These are phyloP conservation scores for Dictyostelium brefeldianum DNA, from an alignment of 78 protist species.

Conservation along the genomic window DNA sequence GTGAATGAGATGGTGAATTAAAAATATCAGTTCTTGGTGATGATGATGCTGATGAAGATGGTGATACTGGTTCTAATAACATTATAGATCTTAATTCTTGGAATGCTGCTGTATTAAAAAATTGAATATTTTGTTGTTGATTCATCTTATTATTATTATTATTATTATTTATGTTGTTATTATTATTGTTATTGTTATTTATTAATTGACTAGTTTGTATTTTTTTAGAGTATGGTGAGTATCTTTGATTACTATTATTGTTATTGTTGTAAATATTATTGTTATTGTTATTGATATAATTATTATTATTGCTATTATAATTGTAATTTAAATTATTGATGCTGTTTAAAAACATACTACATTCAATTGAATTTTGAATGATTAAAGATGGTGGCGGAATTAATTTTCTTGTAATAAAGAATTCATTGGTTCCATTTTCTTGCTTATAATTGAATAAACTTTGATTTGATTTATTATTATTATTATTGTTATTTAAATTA, in stretches of 20 bases:
- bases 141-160: not conserved
- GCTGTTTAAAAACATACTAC: not conserved
- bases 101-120: not conserved
- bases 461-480: not conserved
- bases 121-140: not conserved
- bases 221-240: constrained; percentile 11
- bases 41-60: constrained; percentile 16
- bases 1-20: constrained; percentile 4
- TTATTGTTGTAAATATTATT: not conserved
- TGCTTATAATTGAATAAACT: not conserved
- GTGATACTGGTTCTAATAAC: constrained; percentile 14
- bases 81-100: constrained; percentile 9
- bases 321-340: not conserved
- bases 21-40: constrained; percentile 12
- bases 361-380: not conserved
- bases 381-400: constrained; percentile 36
- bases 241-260: not conserved
- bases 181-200: not conserved
- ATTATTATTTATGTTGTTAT: not conserved
- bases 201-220: constrained; percentile 8
- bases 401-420: constrained; percentile 9
- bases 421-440: constrained; percentile 6
- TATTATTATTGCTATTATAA: not conserved
- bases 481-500: not conserved
- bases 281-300: not conserved